Base-by-base conservation (phyloP, 345 rosid genomes). In the Gossypium ekmanianum region DNA sequence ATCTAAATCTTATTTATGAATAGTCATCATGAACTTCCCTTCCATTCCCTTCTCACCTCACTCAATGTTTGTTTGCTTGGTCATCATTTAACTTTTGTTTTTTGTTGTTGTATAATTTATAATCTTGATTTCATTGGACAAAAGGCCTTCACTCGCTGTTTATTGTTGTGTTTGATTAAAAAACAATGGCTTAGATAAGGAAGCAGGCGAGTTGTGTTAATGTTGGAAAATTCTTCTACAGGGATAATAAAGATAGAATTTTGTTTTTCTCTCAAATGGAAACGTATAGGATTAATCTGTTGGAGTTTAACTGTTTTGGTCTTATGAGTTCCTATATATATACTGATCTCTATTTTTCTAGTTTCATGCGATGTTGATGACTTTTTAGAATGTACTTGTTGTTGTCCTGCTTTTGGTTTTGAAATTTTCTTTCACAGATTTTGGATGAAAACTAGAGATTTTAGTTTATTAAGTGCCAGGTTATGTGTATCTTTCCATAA, bases 151-250 rank as follows among this genome's bases (percentile, higher is more conserved):
- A 22, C 18, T 67, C 5, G 39, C 55, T 47, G 71, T 52, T 47
- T 45, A 41, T 67, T 20, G 26, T 65, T 10, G 71, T 67, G 71
- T 67, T 47, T 67, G 34, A 67, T 18, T 3, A 20, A 18, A 43
- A 20, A 10, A 12, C 1, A 34, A 34, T 5, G 67, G 20, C 20
- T 29, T 29, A 43, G 70, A 43, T 22, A 41, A 43, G 5, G 54
- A 45, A 45, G 34, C n/a, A 47, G 56, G 18, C 13, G n/a, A 45
- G 55, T 45, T 7, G 20, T 47, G 9, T 22, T 22, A 67, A 7
- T 67, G 71, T 45, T 67, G 55, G 55, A 16, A 45, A 45, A 67
- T 22, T 45, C 71, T 45, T 67, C 71, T 67, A 7, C 18, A 67
- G 7, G n/a, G 55, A 43, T 67, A 26, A 47, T 47, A 7, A 67